Evolutionary conservation across 108 stramenopile genomes (phyloP).

Genomic region (Nitzschia sp.): DNA sequence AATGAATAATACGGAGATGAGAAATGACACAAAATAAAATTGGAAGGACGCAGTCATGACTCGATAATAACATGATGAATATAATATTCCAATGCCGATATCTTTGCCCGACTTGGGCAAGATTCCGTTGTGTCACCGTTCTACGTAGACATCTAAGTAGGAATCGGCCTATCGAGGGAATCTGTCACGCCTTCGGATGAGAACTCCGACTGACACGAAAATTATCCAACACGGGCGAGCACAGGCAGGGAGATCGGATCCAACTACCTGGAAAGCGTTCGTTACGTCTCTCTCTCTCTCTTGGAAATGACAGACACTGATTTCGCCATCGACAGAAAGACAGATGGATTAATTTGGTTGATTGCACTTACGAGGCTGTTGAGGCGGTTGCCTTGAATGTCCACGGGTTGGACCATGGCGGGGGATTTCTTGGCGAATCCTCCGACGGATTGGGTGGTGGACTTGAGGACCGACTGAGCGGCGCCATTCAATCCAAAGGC

Average conservation of each 20-base stretch:
- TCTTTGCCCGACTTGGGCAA: not conserved
- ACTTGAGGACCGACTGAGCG: slow-evolving; percentile 21
- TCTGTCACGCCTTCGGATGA: not conserved
- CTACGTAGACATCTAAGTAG: not conserved
- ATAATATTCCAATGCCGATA: too few relatives aligned
- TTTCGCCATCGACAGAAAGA: too few relatives aligned
- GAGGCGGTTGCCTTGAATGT: slow-evolving; percentile 45
- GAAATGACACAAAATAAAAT: not conserved
- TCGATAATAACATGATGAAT: too few relatives aligned
- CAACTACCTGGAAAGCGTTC: too few relatives aligned
- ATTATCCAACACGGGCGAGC: too few relatives aligned
- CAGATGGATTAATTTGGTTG: not conserved
- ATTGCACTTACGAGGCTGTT: not conserved
- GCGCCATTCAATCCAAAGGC: slow-evolving; percentile 66
- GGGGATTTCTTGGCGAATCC: slow-evolving; percentile 22
- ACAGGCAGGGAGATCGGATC: too few relatives aligned
- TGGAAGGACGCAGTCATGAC: too few relatives aligned
- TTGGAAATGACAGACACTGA: too few relatives aligned
- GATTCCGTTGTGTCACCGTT: not conserved
- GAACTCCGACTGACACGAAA: too few relatives aligned
- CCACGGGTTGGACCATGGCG: slow-evolving; percentile 53
- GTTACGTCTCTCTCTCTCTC: too few relatives aligned
- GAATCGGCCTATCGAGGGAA: not conserved
- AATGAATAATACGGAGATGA: too few relatives aligned
- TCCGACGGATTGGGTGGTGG: not conserved